Conservation (phyloP, 352 stramenopile species). For the Thraustochytrium striatum region DNA sequence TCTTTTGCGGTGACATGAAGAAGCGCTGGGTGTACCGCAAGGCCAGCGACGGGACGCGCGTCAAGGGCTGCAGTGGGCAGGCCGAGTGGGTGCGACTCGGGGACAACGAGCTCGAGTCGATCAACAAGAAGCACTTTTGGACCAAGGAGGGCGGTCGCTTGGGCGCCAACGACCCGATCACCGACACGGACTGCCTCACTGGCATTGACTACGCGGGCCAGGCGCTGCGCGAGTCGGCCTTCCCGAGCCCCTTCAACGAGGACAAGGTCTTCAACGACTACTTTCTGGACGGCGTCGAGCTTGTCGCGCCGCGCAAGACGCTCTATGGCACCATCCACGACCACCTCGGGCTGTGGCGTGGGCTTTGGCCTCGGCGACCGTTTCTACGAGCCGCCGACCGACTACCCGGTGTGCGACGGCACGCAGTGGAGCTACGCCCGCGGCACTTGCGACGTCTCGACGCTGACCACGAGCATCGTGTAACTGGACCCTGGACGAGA, state of each 20-base stretch:
- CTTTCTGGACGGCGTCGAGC: neutral
- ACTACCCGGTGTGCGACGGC: neutral
- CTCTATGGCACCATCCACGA: neutral
- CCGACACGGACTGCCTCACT: neutral
- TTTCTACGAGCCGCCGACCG: neutral
- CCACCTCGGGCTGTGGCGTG: neutral
- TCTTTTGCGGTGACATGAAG: constrained; percentile 5
- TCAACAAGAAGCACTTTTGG: constrained; percentile 7
- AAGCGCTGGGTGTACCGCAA: neutral
- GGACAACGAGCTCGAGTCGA: neutral
- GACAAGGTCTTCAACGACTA: neutral
- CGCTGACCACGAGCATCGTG: neutral
- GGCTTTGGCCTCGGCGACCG: neutral
- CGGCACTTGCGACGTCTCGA: neutral
- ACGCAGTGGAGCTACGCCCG: neutral
- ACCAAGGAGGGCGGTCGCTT: neutral
- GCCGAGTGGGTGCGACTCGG: constrained; percentile 1
- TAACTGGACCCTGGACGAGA: neutral
- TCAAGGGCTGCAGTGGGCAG: neutral
- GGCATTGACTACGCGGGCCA: neutral
- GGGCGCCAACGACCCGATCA: neutral
- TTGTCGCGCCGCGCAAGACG: neutral
- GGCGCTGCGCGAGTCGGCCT: neutral
- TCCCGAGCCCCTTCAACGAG: neutral
- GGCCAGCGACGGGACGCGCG: neutral